Conservation (phyloP, 495 filamentous ascomycete species). For the Lophiostoma macrostomum region DNA sequence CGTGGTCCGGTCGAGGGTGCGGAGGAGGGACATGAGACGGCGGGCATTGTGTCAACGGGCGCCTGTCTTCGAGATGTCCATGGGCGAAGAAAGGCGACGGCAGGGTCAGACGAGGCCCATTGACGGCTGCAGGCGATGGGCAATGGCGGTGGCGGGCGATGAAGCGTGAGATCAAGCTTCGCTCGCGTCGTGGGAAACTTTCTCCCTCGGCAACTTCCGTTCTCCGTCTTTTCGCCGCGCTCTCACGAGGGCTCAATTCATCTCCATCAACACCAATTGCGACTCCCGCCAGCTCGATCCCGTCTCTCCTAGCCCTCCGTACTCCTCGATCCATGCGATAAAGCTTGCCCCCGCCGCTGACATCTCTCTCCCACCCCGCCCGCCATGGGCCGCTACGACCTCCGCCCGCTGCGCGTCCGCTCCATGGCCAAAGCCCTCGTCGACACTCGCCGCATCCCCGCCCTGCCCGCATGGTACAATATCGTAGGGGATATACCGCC, state of each 20-base stretch:
- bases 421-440: constrained; percentile 59
- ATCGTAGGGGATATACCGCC: constrained; percentile 75
- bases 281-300: background rate
- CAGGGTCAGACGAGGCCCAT: constrained; percentile 9
- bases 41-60: constrained; percentile 57
- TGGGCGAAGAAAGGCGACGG: background rate
- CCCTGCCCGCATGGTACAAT: constrained; percentile 71
- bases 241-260: constrained; percentile 1
- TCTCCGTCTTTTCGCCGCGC: constrained; percentile 14
- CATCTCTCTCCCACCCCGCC: constrained; percentile 3
- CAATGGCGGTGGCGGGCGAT: background rate
- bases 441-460: constrained; percentile 47
- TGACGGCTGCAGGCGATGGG: background rate
- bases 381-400: constrained; percentile 66
- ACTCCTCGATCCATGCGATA: constrained; percentile 17
- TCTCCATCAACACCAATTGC: background rate
- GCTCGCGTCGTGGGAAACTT: constrained; percentile 12
- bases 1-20: constrained; percentile 50
- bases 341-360: background rate
- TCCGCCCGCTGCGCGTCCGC: constrained; percentile 71
- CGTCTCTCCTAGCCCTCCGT: background rate
- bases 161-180: background rate
- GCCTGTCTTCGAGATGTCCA: background rate
- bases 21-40: constrained; percentile 62
- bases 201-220: constrained; percentile 17